A percentile compares a stretch with the other conserved stretches of the same genome.
These are phyloP conservation scores for Penicillium turbatum DNA, from an alignment of 495 filamentous ascomycete species.

Conservation along the genomic window DNA sequence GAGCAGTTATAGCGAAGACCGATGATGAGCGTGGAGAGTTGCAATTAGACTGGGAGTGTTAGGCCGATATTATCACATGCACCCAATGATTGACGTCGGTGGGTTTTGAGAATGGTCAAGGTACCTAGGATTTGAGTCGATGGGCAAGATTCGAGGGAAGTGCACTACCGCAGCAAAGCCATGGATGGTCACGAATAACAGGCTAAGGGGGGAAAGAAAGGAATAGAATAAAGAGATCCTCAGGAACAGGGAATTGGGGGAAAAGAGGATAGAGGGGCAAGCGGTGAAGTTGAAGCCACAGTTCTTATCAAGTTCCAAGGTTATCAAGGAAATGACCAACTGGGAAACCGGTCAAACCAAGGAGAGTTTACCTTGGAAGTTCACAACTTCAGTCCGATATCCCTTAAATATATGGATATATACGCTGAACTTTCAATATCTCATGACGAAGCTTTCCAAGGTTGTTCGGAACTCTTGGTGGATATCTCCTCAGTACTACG, in stretches of 20 bases:
- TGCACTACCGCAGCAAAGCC: constrained; percentile 17
- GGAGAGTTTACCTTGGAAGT: no score
- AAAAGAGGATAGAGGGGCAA: constrained; percentile 27
- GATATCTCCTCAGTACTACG: constrained; percentile 6
- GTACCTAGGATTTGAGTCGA: constrained; percentile 23
- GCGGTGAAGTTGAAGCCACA: constrained; percentile 24
- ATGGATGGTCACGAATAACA: constrained; percentile 15
- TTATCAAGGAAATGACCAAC: constrained; percentile 1
- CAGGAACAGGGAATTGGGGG: not conserved
- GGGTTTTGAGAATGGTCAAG: constrained; percentile 1
- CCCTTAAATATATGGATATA: no score
- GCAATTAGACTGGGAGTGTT: constrained; percentile 12
- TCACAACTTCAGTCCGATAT: not conserved
- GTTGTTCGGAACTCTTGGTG: not conserved
- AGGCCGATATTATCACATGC: constrained; percentile 21
- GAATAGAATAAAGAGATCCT: not conserved
- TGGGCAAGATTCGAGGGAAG: constrained; percentile 7
- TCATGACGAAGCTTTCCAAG: not conserved
- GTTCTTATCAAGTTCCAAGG: constrained; percentile 18
- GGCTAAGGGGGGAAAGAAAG: not conserved
- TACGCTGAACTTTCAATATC: no score
- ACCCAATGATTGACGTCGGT: constrained; percentile 4
- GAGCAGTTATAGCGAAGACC: constrained; percentile 3
- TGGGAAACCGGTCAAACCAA: not conserved
- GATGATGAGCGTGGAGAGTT: constrained; percentile 2